A percentile compares a stretch with the other conserved stretches of the same genome.
Evolutionary conservation across 768 basidiomycete genomes (phyloP).

Genomic region (Serendipita indica): DNA sequence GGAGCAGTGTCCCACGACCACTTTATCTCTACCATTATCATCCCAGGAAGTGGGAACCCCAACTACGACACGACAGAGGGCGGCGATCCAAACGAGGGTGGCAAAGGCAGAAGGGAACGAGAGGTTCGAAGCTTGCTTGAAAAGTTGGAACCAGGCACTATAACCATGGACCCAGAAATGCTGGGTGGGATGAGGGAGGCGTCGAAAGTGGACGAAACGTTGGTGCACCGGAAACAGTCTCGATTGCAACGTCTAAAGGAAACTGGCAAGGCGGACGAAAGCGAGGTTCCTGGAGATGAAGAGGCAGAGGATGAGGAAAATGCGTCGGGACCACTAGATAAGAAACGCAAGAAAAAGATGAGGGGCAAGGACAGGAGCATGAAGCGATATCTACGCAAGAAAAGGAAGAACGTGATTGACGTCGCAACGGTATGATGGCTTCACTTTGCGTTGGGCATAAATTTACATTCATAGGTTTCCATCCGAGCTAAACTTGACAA

Average conservation of each 20-base stretch:
- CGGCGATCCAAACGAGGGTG: slow-evolving; percentile 87
- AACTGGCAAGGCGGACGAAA: slow-evolving; percentile 59
- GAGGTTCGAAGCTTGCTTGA: slow-evolving; percentile 86
- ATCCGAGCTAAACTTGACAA: slow-evolving; percentile 53
- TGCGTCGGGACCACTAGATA: slow-evolving; percentile 30
- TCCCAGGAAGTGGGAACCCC: slow-evolving; percentile 86
- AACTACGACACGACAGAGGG: slow-evolving; percentile 81
- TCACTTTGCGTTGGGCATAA: slow-evolving; percentile 20
- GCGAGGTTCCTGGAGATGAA: slow-evolving; percentile 23
- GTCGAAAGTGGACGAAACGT: slow-evolving; percentile 34
- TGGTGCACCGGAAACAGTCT: slow-evolving; percentile 51
- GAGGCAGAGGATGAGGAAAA: slow-evolving; percentile 31
- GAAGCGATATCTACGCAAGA: slow-evolving; percentile 76
- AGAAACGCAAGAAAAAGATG: slow-evolving; percentile 57
- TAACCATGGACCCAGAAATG: slow-evolving; percentile 66
- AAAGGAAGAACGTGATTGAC: slow-evolving; percentile 90
- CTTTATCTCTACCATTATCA: slow-evolving; percentile 72
- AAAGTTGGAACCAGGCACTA: slow-evolving; percentile 83
- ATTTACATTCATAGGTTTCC: slow-evolving; percentile 30
- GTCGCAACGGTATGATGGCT: slow-evolving; percentile 43
- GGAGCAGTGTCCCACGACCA: slow-evolving; percentile 38
- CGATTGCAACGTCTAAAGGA: slow-evolving; percentile 64
- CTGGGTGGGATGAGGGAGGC: slow-evolving; percentile 53
- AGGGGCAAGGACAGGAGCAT: slow-evolving; percentile 76
- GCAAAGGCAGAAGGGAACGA: slow-evolving; percentile 64